Evolutionary conservation across 2,329 filamentous ascomycete genomes (phyloP).

Genomic region (Fusarium heterosporum): DNA sequence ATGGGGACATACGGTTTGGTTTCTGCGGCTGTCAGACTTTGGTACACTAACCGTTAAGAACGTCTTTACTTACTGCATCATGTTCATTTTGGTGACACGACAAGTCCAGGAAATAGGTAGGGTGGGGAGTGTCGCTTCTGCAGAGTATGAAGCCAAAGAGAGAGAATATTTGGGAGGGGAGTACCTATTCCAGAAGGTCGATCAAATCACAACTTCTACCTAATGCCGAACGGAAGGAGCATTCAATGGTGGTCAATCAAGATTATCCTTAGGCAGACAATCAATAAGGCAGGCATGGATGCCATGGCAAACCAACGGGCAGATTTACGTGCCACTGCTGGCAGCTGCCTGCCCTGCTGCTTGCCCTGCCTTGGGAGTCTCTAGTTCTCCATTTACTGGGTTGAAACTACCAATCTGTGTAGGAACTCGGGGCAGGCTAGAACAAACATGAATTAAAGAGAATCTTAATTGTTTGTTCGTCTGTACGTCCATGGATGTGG

Average conservation of each 20-base stretch:
- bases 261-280: neutral
- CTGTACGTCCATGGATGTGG: neutral
- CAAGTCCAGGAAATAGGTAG: neutral
- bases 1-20: conserved; percentile 21
- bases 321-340: conserved; percentile 33
- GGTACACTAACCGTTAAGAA: neutral
- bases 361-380: conserved; percentile 3
- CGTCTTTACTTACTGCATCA: conserved; percentile 21
- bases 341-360: conserved; percentile 12
- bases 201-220: neutral
- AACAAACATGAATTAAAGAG: neutral
- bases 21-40: conserved; percentile 1
- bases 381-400: neutral
- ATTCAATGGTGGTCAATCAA: neutral
- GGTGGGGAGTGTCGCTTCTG: neutral
- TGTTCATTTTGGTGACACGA: conserved; percentile 19
- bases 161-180: neutral
- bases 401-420: neutral
- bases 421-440: neutral
- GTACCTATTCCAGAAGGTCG: neutral
- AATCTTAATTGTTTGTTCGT: neutral
- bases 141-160: neutral
- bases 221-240: neutral
- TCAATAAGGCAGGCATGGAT: neutral
- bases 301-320: conserved; percentile 15